Conservation (phyloP, 495 filamentous ascomycete species). For the Massariosphaeria phaeospora region DNA sequence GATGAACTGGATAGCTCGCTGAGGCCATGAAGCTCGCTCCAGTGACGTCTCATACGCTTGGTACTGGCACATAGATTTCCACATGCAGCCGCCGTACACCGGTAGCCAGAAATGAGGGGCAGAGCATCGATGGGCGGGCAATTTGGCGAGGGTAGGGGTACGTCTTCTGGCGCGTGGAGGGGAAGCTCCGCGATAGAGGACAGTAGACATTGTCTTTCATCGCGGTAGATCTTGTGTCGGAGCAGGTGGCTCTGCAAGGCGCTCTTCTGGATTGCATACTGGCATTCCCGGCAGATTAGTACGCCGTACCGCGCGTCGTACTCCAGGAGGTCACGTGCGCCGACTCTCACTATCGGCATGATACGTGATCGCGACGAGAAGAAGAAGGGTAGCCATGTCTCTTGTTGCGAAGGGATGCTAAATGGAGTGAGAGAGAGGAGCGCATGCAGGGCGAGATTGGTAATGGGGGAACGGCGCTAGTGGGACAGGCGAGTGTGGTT, state of each 20-base stretch:
- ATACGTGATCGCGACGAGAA: not conserved
- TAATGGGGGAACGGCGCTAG: no score
- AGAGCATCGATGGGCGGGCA: conserved; percentile 35
- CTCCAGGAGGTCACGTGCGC: conserved; percentile 31
- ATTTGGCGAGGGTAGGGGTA: conserved; percentile 27
- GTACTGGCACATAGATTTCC: conserved; percentile 36
- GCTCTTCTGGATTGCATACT: conserved; percentile 43
- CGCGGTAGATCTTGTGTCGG: conserved; percentile 41
- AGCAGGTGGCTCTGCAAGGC: conserved; percentile 40
- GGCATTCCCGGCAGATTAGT: conserved; percentile 41
- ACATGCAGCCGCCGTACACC: conserved; percentile 34
- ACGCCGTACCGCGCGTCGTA: conserved; percentile 36
- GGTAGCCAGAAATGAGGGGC: conserved; percentile 35
- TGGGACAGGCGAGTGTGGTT: no score
- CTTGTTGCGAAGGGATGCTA: no score
- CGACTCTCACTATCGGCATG: conserved; percentile 19
- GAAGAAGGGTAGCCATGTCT: no score
- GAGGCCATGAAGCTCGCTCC: conserved; percentile 37
- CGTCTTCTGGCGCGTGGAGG: conserved; percentile 35
- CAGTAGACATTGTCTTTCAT: conserved; percentile 33
- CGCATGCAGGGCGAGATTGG: no score
- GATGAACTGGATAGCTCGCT: conserved; percentile 9
- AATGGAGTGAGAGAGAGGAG: no score
- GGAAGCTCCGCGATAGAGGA: conserved; percentile 33
- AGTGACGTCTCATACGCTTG: conserved; percentile 40